Evolutionary conservation across 129 eudicot genomes (phyloP).

Genomic region (Chrysanthemum seticuspe): DNA sequence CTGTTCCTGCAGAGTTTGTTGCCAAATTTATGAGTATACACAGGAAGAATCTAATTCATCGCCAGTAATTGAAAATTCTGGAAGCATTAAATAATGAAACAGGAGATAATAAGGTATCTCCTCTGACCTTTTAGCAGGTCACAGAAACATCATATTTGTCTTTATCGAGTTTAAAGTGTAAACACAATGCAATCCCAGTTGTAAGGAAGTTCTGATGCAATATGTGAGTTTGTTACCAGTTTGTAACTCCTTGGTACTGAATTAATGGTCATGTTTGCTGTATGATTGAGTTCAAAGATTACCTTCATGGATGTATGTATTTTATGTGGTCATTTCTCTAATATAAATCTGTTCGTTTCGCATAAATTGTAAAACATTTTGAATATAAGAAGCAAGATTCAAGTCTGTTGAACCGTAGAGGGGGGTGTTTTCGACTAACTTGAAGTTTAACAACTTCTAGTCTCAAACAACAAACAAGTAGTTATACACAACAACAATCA

Average conservation of each 20-base stretch:
- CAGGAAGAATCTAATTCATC: conserved; percentile 60
- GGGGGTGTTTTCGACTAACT: too few relatives aligned
- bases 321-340: too few relatives aligned
- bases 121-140: conserved; percentile 14
- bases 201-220: conserved; percentile 6
- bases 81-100: conserved; percentile 14
- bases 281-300: not conserved
- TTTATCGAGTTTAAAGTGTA: conserved; percentile 4
- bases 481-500: too few relatives aligned
- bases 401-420: too few relatives aligned
- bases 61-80: conserved; percentile 27
- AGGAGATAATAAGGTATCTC: conserved; percentile 25
- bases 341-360: too few relatives aligned
- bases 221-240: conserved; percentile 29
- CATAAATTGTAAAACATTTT: too few relatives aligned
- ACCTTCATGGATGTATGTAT: not conserved
- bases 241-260: conserved; percentile 22
- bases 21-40: conserved; percentile 84
- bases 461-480: too few relatives aligned
- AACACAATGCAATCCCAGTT: conserved; percentile 4
- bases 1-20: conserved; percentile 58
- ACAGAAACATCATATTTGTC: not conserved
- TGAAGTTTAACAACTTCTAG: too few relatives aligned
- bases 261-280: conserved; percentile 23
- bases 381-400: too few relatives aligned